These are phyloP conservation scores for Podaxis pistillaris DNA, from an alignment of 768 basidiomycete species.

Conservation along the genomic window DNA sequence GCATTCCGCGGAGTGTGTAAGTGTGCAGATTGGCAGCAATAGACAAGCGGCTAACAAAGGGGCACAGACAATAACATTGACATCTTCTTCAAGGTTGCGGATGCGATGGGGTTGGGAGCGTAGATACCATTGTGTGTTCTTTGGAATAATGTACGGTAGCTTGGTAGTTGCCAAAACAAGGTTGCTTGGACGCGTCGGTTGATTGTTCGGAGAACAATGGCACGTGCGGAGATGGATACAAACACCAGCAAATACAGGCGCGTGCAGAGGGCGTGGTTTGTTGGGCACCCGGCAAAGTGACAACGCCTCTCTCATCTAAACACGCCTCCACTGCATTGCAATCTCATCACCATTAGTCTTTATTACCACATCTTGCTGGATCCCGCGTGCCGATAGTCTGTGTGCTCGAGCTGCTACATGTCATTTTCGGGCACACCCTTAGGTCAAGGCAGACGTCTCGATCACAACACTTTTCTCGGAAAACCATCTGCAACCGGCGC, in stretches of 20 bases:
- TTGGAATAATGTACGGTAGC: neutral
- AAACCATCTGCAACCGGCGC: constrained; percentile 43
- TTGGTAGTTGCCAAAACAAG: neutral
- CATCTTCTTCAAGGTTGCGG: constrained; percentile 40
- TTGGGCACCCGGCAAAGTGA: too few species aligned
- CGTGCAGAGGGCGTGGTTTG: constrained; percentile 8
- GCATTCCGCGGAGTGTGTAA: constrained; percentile 43
- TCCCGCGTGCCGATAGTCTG: constrained; percentile 17
- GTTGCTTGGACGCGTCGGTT: constrained; percentile 1
- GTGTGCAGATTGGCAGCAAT: constrained; percentile 17
- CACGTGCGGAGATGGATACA: constrained; percentile 16
- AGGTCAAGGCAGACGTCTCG: constrained; percentile 83
- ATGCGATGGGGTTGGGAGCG: constrained; percentile 29
- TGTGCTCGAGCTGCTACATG: constrained; percentile 49
- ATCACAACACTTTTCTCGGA: constrained; percentile 75
- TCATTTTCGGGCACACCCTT: constrained; percentile 84
- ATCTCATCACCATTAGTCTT: neutral
- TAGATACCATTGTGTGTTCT: neutral
- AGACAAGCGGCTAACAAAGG: neutral
- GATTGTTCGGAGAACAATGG: constrained; percentile 10
- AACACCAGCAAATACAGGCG: constrained; percentile 11
- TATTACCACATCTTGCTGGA: constrained; percentile 14
- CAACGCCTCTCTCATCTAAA: neutral
- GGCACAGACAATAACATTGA: constrained; percentile 42
- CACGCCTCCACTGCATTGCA: neutral